Base-by-base conservation (phyloP, 768 basidiomycete species). In the Daedaleopsis sinensis region DNA sequence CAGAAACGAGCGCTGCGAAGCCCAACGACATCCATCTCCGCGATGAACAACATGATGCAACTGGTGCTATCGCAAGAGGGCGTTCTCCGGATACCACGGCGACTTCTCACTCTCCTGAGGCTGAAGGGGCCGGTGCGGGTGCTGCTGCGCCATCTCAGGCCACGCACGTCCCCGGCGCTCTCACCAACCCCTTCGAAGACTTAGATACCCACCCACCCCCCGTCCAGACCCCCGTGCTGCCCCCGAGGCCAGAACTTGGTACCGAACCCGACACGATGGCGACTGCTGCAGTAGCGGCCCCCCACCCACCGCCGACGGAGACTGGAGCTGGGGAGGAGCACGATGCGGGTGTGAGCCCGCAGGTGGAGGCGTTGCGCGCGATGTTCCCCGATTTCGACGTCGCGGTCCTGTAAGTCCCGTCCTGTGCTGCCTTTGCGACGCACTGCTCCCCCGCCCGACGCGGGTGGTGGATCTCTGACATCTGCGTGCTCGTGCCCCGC, bases 361-460 rank as follows among this genome's bases (percentile, higher is more conserved):
- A 78, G n/a, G 73, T 89, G 47, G 77, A 81, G 11, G 74, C 77
- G 0, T 77, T 93, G 50, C 82, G 81, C 49, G 82, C 80, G 9
- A 87, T 93, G 80, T 93, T 93, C 72, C 91, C 91, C 7, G 88
- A 89, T 72, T 92, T 91, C 66, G 91, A 94, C 62, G 83, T 87
- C 52, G 69, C 79, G n/a, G 77, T 93, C 52, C 75, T 94, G 87
- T 89, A 68, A 52, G 85, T 79, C 16, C 5, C 23, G 8, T 21
- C 50, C 21, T 23, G 11, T 9, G 16, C 37, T 23, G 53, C 57
- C 10, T 12, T 5, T 3, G 16, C 10, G 7, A 24, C 13, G 21
- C 43, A 1, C 27, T 3, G 23, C 51, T 21, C 16, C n/a, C 23
- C 24, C 24, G 39, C 19, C 32, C 10, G 23, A 5, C 48, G 23